phyloP scores from a whole-genome alignment of 2,329 filamentous ascomycete genomes.

The Coniella vitis region DNA sequence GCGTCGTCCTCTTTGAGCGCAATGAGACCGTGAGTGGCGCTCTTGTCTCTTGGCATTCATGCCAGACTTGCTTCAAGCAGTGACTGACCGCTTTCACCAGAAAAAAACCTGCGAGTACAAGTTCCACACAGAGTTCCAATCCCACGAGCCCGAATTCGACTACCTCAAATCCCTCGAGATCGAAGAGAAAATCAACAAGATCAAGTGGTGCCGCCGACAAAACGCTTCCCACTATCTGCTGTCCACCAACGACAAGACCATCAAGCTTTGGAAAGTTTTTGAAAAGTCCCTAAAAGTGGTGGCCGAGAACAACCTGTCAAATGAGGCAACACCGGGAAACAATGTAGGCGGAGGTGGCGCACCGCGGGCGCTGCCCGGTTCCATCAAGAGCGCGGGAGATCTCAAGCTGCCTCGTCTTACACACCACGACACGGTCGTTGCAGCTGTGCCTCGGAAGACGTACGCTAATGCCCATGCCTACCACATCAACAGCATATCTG shows the following conservation, averaged over 20 bases:
- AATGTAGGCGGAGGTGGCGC: conserved; percentile 71
- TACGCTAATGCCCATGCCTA: conserved; percentile 99
- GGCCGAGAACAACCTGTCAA: conserved; percentile 95
- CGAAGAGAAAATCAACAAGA: conserved; percentile 99
- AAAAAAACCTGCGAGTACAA: conserved; percentile 99
- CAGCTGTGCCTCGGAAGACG: conserved; percentile 88
- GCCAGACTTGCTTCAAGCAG: not conserved
- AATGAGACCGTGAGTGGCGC: conserved; percentile 80
- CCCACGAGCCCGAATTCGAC: conserved; percentile 98
- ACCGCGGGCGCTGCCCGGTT: conserved; percentile 63
- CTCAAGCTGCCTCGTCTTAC: conserved; percentile 93
- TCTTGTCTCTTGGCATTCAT: not conserved
- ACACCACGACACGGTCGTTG: conserved; percentile 96
- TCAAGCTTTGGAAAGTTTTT: conserved; percentile 99
- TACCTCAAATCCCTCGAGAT: conserved; percentile 99
- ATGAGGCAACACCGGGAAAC: conserved; percentile 76
- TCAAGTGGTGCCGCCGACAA: conserved; percentile 98
- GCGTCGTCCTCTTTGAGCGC: conserved; percentile 80
- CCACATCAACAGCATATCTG: conserved; percentile 99
- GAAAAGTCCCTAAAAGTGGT: conserved; percentile 99
- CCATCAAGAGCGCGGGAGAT: conserved; percentile 74
- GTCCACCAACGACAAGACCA: conserved; percentile 99
- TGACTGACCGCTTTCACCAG: conserved; percentile 33
- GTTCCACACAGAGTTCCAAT: conserved; percentile 99
- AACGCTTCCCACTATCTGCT: conserved; percentile 98